Percentiles rank a stretch among this genome's conserved stretches.
Conservation (phyloP, 352 stramenopile species). For the Peronosclerospora sorghi region DNA sequence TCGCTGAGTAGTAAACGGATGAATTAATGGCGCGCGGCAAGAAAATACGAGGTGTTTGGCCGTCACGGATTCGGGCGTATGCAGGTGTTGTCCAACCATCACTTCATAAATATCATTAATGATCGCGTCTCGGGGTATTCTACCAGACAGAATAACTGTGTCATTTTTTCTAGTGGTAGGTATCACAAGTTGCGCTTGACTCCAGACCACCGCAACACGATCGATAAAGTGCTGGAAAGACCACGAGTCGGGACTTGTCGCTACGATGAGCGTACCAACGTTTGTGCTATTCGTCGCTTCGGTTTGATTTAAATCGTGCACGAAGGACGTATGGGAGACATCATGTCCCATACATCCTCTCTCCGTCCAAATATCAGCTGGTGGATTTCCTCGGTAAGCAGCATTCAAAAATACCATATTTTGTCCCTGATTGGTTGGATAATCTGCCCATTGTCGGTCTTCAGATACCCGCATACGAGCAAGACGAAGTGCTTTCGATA, state of each 20-base stretch:
- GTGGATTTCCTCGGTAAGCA: conserved; percentile 11
- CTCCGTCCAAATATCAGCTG: conserved; percentile 15
- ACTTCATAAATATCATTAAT: conserved; percentile 18
- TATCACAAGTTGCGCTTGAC: conserved; percentile 17
- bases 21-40: conserved; percentile 18
- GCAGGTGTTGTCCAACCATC: conserved; percentile 15
- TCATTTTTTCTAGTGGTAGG: conserved; percentile 9
- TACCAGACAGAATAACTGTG: conserved; percentile 11
- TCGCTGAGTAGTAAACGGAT: conserved; percentile 17
- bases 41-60: conserved; percentile 19
- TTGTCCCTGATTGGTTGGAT: conserved; percentile 11
- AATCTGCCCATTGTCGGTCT: conserved; percentile 14
- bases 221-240: conserved; percentile 27
- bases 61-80: conserved; percentile 1
- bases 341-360: conserved; percentile 13
- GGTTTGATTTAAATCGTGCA: conserved; percentile 4
- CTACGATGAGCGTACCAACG: conserved; percentile 16
- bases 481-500: conserved; percentile 9
- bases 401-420: conserved; percentile 20
- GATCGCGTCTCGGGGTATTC: conserved; percentile 9
- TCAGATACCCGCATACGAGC: conserved; percentile 14
- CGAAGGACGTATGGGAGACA: conserved; percentile 13
- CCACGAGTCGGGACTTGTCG: conserved; percentile 19
- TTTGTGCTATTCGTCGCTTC: background rate
- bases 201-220: conserved; percentile 20